Percentiles rank a stretch among this genome's conserved stretches.
Conservation (phyloP, 495 filamentous ascomycete species). For the Penicillium odoratum region DNA sequence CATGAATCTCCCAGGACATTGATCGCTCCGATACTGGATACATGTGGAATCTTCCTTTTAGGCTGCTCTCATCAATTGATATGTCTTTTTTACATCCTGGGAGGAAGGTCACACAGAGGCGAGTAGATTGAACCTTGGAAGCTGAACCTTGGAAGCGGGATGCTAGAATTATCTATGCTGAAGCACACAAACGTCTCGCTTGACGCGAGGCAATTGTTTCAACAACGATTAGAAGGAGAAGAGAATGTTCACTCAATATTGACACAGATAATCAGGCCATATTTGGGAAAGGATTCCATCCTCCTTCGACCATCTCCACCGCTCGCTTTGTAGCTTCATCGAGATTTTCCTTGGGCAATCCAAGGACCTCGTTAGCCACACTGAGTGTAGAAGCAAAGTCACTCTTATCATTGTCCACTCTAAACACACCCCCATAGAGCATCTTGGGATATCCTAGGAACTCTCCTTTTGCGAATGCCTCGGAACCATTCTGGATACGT, state of each 20-base stretch:
- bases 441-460: conserved; percentile 20
- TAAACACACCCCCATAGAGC: conserved; percentile 56
- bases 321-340: conserved; percentile 43
- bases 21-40: neutral
- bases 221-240: too few species aligned
- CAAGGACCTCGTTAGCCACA: conserved; percentile 48
- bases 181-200: neutral
- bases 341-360: conserved; percentile 58
- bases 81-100: neutral
- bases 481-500: conserved; percentile 43
- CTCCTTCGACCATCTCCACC: conserved; percentile 20
- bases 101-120: neutral
- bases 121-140: neutral
- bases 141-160: neutral
- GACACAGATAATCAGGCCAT: neutral
- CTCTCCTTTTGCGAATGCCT: conserved; percentile 43
- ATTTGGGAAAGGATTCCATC: conserved; percentile 17
- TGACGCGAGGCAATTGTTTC: neutral
- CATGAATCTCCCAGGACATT: neutral
- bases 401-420: conserved; percentile 34
- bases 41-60: neutral
- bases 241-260: neutral
- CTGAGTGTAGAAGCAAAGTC: conserved; percentile 39
- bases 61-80: neutral
- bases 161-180: neutral